Evolutionary conservation across 352 stramenopile species (phyloP), one percentile per base, ranked within the genome.

Genomic region (Proteromonas lacertae): DNA sequence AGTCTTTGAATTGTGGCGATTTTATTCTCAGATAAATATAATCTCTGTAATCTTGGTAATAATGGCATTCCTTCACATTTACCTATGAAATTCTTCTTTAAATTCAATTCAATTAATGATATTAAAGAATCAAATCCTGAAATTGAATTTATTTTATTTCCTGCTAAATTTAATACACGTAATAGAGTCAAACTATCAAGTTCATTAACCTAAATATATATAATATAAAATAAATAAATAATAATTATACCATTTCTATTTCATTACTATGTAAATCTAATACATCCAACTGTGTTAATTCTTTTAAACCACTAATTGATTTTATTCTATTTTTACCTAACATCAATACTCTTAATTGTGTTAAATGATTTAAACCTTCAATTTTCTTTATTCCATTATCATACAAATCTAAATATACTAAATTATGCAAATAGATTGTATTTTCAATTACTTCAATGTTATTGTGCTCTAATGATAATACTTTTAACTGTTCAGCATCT

Each of bases 351-450:
- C 69, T 52, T 14, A 87, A 50, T 39, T 71, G 74, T 7, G 60
- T 62, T 2, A 84, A 59, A 14, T 55, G 45, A 14, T 66, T 46
- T 10, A 87, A 51, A 23, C 42, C 35, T n/a, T 47, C 44, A 5
- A 63, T 36, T 14, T 68, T 56, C 48, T 73, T 62, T 17, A 87
- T 67, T 7, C 62, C 50, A 45, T 87, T 87, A 47, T 84, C 81
- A 54, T 83, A 84, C 10, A 87, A 50, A 28, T 87, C 69, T 0
- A 87, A 45, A 30, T 84, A 87, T 23, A 87, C 82, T 29, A 87
- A 47, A 41, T 79, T 84, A 0, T 63, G 60, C 2, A 87, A 48
- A 13, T 63, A 59, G 5, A 61, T 30, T 12, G 84, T 45, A 44
- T 83, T 78, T 16, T 67, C 55, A 31, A 87, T 81, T 22, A 47